Base-by-base conservation (phyloP, 495 filamentous ascomycete genomes). In the Aspergillus coremiiformis region DNA sequence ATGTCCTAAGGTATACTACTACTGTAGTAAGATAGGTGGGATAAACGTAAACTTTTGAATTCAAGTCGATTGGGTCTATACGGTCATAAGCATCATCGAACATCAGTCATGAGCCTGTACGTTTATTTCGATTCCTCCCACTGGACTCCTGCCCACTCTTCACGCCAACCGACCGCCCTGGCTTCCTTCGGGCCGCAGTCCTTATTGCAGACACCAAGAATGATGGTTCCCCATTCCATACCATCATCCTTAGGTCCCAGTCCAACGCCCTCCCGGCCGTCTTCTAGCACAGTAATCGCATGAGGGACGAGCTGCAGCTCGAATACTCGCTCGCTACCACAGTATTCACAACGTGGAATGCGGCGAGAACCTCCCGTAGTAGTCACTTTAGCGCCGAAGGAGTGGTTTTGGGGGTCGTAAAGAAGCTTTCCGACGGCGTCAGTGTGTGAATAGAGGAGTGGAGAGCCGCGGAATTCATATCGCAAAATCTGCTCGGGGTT, bases 171-270 rank as follows among this genome's bases (percentile, higher is more conserved):
- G 19, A 78, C 73, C 33, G 68, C 63, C 5, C 70, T 68, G 35
- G 81, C 67, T 14, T 73, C 70, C 47, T 70, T 63, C 0, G 80
- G 76, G 39, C 71, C 75, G 67, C 89, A 95, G 62, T 92, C 83
- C 59, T 64, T 72, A 39, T 66, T 70, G 67, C 93, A 99, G 19
- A 94, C 90, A 0, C 82, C 89, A n/a, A 96, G 65, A 39, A 97
- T 80, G n/a, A 99, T 77, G 12, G 87, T 96, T 0, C 94, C 94
- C 93, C 93, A 99, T 59, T 99, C 93, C 93, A 99, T 96, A 0
- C 94, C 93, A 55, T 76, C 73, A 33, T 67, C 66, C 49, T 73
- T 67, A 0, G 33, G 23, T 5, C 70, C 72, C 35, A 76, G 62
- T 0, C 70, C 71, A 47, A 95, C 63, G 11, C 81, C 80, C 55